phyloP scores from a whole-genome alignment of 2,329 filamentous ascomycete species.

The Colletotrichum abscissum region DNA sequence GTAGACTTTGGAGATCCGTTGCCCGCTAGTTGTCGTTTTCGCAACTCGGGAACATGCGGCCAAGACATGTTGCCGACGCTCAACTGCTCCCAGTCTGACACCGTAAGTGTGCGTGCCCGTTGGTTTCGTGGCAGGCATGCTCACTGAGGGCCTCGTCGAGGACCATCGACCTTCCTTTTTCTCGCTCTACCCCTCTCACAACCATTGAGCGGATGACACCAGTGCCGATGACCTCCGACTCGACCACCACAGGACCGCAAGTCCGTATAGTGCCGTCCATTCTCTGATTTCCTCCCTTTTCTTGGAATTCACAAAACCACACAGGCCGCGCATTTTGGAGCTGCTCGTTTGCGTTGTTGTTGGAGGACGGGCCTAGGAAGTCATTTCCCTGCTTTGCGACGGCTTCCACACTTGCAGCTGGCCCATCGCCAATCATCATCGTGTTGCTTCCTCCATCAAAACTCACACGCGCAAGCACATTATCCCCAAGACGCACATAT shows the following conservation, averaged over 20 bases:
- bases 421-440: constrained; percentile 1
- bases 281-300: background rate
- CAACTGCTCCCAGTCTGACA: constrained; percentile 35
- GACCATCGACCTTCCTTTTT: background rate
- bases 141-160: constrained; percentile 16
- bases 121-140: constrained; percentile 13
- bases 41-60: constrained; percentile 28
- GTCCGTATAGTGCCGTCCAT: background rate
- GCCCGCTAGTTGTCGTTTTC: constrained; percentile 30
- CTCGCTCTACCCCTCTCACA: constrained; percentile 10
- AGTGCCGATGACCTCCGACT: constrained; percentile 17
- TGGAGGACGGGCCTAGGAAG: constrained; percentile 1
- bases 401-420: background rate
- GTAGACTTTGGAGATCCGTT: constrained; percentile 30
- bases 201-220: constrained; percentile 33
- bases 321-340: background rate
- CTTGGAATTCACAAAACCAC: background rate
- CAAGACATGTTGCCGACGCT: constrained; percentile 32
- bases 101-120: constrained; percentile 36
- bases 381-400: background rate
- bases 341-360: background rate
- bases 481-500: constrained; percentile 24
- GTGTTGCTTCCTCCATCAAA: background rate
- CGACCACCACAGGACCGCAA: constrained; percentile 2
- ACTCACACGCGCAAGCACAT: background rate